phyloP scores from a whole-genome alignment of 805 yeast species.

The Wickerhamiella nectarea region DNA sequence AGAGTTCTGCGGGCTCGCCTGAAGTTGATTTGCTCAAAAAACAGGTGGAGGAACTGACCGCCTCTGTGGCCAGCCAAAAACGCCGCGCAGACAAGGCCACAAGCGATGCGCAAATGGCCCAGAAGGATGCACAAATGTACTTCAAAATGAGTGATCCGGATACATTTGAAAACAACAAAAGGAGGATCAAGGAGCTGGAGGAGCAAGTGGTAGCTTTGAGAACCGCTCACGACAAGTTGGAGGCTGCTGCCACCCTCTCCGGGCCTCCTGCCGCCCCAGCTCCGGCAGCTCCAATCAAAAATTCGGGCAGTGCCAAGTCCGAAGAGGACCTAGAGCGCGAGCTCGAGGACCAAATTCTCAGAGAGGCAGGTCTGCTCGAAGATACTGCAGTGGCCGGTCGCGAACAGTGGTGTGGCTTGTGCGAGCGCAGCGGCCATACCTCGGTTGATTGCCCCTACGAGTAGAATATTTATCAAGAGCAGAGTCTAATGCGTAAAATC shows the following conservation, averaged over 20 bases:
- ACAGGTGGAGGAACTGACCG: not conserved
- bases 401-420: conserved; percentile 77
- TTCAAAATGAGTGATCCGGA: conserved; percentile 6
- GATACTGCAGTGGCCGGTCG: conserved; percentile 63
- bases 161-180: not conserved
- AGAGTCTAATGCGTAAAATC: too few relatives aligned
- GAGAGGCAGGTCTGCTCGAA: conserved; percentile 8
- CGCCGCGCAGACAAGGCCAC: conserved; percentile 1
- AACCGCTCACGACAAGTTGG: not conserved
- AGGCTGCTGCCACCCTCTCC: conserved; percentile 1
- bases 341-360: conserved; percentile 5
- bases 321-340: conserved; percentile 3
- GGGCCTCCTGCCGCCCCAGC: not conserved
- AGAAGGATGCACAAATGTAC: conserved; percentile 8
- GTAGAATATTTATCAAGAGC: conserved; percentile 28
- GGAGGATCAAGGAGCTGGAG: not conserved
- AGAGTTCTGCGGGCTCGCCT: too few relatives aligned
- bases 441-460: conserved; percentile 82
- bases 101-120: conserved; percentile 4
- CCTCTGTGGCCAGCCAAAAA: not conserved
- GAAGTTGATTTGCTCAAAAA: not conserved
- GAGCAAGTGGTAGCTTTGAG: not conserved
- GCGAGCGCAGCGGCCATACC: conserved; percentile 83
- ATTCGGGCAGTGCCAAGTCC: not conserved
- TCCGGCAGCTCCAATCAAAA: not conserved